Conservation (phyloP, 106 monocot species). For the Hemerocallis citrina region DNA sequence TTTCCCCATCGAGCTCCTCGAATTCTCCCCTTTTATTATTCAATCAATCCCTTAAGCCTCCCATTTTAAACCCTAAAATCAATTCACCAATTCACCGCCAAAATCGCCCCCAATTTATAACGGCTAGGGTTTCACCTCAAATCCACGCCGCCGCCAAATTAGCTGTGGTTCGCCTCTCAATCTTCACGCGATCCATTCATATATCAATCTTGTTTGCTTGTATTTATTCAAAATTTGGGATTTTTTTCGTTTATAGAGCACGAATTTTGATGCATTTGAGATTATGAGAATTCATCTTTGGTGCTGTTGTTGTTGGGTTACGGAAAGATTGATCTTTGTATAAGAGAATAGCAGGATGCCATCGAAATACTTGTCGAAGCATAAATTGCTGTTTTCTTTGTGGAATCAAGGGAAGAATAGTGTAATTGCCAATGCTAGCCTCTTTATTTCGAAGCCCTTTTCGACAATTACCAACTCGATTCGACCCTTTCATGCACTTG, state of each 20-base stretch:
- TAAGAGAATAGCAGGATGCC: constrained; percentile 18
- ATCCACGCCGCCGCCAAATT: too few species aligned
- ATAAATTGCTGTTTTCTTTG: constrained; percentile 7
- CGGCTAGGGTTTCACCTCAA: too few species aligned
- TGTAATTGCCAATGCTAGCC: background rate
- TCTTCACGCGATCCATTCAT: too few species aligned
- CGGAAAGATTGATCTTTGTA: background rate
- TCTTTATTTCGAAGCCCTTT: background rate
- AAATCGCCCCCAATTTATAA: too few species aligned
- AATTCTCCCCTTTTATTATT: background rate
- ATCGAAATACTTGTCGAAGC: constrained; percentile 2
- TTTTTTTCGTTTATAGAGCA: too few species aligned
- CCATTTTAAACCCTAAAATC: background rate
- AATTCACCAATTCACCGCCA: too few species aligned
- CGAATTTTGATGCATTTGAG: background rate
- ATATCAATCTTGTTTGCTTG: too few species aligned
- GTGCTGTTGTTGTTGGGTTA: too few species aligned
- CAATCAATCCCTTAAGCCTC: background rate
- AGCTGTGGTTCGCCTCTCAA: background rate
- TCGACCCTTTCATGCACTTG: background rate
- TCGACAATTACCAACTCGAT: background rate
- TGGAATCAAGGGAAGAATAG: constrained; percentile 2
- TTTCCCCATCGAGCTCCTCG: background rate
- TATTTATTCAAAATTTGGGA: too few species aligned
- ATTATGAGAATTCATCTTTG: constrained; percentile 2